Conservation (phyloP, 2,329 filamentous ascomycete genomes). For the Dothideomycetes sp. region DNA sequence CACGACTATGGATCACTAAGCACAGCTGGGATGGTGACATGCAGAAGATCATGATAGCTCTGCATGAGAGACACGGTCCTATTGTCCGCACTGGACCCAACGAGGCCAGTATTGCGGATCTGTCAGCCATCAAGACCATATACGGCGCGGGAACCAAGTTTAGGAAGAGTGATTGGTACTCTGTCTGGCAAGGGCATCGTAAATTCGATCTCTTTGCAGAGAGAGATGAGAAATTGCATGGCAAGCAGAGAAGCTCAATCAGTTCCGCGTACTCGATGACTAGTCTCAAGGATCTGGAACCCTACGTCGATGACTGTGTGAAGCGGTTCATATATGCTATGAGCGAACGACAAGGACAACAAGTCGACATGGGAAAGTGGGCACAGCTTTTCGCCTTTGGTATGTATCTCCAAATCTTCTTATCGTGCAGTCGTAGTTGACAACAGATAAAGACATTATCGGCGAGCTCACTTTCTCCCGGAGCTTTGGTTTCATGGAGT, state of each 20-base stretch:
- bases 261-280: slow-evolving; percentile 30
- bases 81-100: slow-evolving; percentile 26
- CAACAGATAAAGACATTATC: slow-evolving; percentile 28
- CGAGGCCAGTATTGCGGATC: slow-evolving; percentile 24
- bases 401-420: slow-evolving; percentile 13
- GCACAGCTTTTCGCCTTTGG: slow-evolving; percentile 34
- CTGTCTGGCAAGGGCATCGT: slow-evolving; percentile 30
- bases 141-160: slow-evolving; percentile 33
- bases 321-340: slow-evolving; percentile 28
- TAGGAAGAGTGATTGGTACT: slow-evolving; percentile 34
- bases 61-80: slow-evolving; percentile 24
- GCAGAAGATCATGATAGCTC: slow-evolving; percentile 21
- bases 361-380: slow-evolving; percentile 31
- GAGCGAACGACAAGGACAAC: slow-evolving; percentile 19
- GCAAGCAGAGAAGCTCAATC: slow-evolving; percentile 26
- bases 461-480: slow-evolving; percentile 33
- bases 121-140: slow-evolving; percentile 24
- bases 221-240: slow-evolving; percentile 29
- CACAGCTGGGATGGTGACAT: slow-evolving; percentile 26
- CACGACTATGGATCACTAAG: slow-evolving; percentile 24
- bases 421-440: background rate
- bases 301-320: slow-evolving; percentile 32
- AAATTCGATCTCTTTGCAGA: slow-evolving; percentile 34
- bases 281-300: slow-evolving; percentile 30
- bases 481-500: slow-evolving; percentile 30